These are phyloP conservation scores for Aciculoconidium aculeatum DNA, from an alignment of 805 yeast species.

Conservation along the genomic window DNA sequence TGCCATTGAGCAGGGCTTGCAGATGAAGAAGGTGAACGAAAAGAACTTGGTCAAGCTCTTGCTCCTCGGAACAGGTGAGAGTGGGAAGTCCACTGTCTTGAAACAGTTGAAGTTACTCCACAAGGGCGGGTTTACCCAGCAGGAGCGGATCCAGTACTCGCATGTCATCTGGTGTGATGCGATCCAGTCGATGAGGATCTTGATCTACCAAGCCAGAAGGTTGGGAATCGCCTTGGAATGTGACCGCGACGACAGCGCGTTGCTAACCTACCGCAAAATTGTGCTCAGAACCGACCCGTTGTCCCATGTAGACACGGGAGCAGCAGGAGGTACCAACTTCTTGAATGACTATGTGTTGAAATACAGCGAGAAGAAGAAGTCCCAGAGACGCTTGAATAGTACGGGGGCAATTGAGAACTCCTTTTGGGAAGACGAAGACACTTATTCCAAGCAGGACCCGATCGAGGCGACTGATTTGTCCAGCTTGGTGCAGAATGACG, in stretches of 20 bases:
- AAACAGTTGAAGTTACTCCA: slow-evolving; percentile 85
- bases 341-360: slow-evolving; percentile 58
- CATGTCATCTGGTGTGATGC: slow-evolving; percentile 93
- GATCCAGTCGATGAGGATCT: slow-evolving; percentile 70
- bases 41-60: slow-evolving; percentile 63
- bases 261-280: slow-evolving; percentile 43
- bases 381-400: slow-evolving; percentile 45
- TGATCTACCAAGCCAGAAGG: slow-evolving; percentile 71
- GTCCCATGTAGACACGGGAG: slow-evolving; percentile 55
- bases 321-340: slow-evolving; percentile 62
- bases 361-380: slow-evolving; percentile 51
- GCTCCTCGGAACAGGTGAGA: slow-evolving; percentile 90
- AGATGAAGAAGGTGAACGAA: slow-evolving; percentile 44
- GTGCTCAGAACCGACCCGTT: slow-evolving; percentile 54
- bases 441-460: slow-evolving; percentile 2
- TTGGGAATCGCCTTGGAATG: slow-evolving; percentile 60
- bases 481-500: slow-evolving; percentile 1
- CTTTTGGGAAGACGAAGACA: slow-evolving; percentile 15
- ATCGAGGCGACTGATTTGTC: slow-evolving; percentile 1
- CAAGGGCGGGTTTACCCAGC: slow-evolving; percentile 74
- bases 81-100: slow-evolving; percentile 88
- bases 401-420: slow-evolving; percentile 39
- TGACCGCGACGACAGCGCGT: slow-evolving; percentile 42
- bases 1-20: slow-evolving; percentile 58
- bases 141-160: slow-evolving; percentile 73